These are phyloP conservation scores for Spatholobus suberectus DNA, from an alignment of 306 rosid species.

Conservation along the genomic window DNA sequence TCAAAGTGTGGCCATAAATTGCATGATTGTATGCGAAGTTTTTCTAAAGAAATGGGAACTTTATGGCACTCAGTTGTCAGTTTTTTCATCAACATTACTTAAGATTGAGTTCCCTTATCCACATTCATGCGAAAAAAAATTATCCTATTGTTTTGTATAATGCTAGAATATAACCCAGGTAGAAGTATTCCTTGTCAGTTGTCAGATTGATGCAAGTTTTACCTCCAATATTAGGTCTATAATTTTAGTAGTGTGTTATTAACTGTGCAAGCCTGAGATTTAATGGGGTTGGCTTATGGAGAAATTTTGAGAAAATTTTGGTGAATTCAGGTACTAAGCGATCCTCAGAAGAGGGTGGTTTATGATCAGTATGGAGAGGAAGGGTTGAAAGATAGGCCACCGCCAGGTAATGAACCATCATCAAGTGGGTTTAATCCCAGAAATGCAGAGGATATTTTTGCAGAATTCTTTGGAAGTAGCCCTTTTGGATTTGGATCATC, in stretches of 20 bases:
- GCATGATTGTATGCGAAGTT: background rate
- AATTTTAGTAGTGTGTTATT: background rate
- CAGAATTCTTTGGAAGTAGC: constrained; percentile 94
- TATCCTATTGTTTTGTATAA: background rate
- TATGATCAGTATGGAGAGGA: constrained; percentile 95
- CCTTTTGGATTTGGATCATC: constrained; percentile 89
- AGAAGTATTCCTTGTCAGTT: too few species aligned
- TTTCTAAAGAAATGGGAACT: background rate
- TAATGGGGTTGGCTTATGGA: background rate
- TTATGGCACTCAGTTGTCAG: background rate
- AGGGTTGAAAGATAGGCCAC: constrained; percentile 88
- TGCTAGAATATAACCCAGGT: background rate
- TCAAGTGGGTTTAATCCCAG: constrained; percentile 81
- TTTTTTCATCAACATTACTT: background rate
- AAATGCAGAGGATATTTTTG: constrained; percentile 94
- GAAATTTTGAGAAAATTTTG: constrained; percentile 14
- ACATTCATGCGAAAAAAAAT: too few species aligned
- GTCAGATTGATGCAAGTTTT: background rate
- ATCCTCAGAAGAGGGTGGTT: constrained; percentile 71
- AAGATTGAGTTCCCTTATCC: background rate
- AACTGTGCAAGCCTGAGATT: constrained; percentile 7
- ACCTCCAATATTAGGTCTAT: too few species aligned
- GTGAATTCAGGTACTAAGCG: constrained; percentile 82
- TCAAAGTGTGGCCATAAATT: constrained; percentile 12
- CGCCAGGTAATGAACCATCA: constrained; percentile 65